These are phyloP conservation scores for Geotrichum aggregatum DNA, from an alignment of 1,139 yeast genomes.

Conservation along the genomic window DNA sequence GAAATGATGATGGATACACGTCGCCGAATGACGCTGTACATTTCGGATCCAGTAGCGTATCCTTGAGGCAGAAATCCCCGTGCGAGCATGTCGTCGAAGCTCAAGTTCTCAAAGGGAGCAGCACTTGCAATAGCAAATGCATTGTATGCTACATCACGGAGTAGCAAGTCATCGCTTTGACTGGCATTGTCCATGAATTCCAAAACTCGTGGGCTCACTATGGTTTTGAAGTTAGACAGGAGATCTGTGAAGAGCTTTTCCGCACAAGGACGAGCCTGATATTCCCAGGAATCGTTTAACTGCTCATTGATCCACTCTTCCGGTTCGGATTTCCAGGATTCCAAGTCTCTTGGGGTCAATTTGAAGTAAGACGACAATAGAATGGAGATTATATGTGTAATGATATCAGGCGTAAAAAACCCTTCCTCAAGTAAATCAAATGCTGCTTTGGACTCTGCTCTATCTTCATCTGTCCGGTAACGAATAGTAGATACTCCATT, in stretches of 20 bases:
- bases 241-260: slow-evolving; percentile 79
- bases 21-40: slow-evolving; percentile 43
- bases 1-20: slow-evolving; percentile 70
- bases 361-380: slow-evolving; percentile 70
- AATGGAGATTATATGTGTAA: slow-evolving; percentile 58
- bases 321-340: slow-evolving; percentile 77
- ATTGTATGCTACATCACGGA: slow-evolving; percentile 75
- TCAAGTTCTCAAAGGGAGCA: slow-evolving; percentile 59
- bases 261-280: slow-evolving; percentile 80
- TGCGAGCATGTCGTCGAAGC: slow-evolving; percentile 57
- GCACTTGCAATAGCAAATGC: slow-evolving; percentile 75
- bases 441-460: slow-evolving; percentile 57
- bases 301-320: slow-evolving; percentile 92
- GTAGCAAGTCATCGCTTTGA: slow-evolving; percentile 48
- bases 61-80: slow-evolving; percentile 69
- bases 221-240: slow-evolving; percentile 57
- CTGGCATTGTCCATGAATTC: slow-evolving; percentile 57
- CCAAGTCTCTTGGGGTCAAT: slow-evolving; percentile 69
- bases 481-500: slow-evolving; percentile 66
- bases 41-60: slow-evolving; percentile 24
- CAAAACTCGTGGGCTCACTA: slow-evolving; percentile 59
- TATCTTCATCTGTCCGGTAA: slow-evolving; percentile 52
- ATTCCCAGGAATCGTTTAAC: slow-evolving; percentile 73
- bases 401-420: slow-evolving; percentile 55
- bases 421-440: slow-evolving; percentile 49